phyloP scores from a whole-genome alignment of 140 eudicot species.

The Anethum foeniculum region DNA sequence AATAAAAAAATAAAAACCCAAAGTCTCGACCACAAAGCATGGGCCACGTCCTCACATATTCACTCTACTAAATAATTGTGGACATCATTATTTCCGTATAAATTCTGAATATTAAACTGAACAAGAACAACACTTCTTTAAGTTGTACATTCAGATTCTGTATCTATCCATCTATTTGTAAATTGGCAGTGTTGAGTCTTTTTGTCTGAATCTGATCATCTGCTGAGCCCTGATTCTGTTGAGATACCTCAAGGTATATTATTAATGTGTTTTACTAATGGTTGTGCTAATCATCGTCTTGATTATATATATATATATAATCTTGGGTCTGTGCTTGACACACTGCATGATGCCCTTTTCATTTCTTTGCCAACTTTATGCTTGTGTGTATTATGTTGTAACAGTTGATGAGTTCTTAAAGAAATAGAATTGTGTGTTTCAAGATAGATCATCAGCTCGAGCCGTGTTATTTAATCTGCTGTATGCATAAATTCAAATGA shows the following conservation, averaged over 20 bases:
- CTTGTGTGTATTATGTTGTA: neutral
- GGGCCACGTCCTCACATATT: conserved; percentile 3
- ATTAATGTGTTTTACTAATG: neutral
- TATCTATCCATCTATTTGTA: neutral
- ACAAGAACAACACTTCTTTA: neutral
- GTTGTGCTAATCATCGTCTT: neutral
- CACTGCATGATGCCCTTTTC: neutral
- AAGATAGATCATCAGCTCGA: neutral
- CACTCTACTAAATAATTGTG: neutral
- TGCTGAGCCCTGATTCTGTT: neutral
- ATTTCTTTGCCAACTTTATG: neutral
- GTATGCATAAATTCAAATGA: neutral
- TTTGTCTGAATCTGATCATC: neutral
- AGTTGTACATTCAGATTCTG: neutral
- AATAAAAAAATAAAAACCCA: neutral
- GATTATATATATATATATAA: neutral
- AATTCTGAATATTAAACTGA: neutral
- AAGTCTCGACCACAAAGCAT: neutral
- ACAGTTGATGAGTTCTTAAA: neutral
- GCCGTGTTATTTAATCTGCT: neutral
- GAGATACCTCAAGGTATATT: neutral
- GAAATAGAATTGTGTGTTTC: neutral
- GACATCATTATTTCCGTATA: neutral
- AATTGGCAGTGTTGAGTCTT: neutral
- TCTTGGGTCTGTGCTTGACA: neutral